Evolutionary conservation across 2,329 filamentous ascomycete species (phyloP).

Genomic region (Sarocladiaceae sp.): DNA sequence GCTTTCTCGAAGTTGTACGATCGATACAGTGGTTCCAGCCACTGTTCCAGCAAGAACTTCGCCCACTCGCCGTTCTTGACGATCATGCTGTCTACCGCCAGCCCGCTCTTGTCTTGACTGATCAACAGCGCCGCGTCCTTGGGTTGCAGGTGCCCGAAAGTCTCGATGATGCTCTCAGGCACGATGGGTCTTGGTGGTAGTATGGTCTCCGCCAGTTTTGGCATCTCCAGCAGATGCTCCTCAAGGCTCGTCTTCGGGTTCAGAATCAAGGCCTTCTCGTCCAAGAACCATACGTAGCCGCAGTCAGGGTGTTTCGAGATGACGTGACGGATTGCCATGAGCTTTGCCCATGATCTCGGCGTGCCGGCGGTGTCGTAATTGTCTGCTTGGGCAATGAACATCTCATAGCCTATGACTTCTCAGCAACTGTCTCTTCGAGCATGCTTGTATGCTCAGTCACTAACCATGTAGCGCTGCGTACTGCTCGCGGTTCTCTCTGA

Average conservation of each 20-base stretch:
- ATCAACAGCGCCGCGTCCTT: slow-evolving; percentile 75
- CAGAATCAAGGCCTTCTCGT: slow-evolving; percentile 83
- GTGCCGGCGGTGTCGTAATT: slow-evolving; percentile 65
- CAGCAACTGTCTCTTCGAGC: slow-evolving; percentile 4
- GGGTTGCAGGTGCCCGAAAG: slow-evolving; percentile 73
- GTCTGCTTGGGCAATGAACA: slow-evolving; percentile 70
- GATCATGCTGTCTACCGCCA: slow-evolving; percentile 72
- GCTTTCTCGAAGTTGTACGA: slow-evolving; percentile 96
- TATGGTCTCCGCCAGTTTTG: slow-evolving; percentile 70
- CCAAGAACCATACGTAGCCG: slow-evolving; percentile 81
- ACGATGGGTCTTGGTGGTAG: slow-evolving; percentile 80
- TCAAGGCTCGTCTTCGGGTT: slow-evolving; percentile 66
- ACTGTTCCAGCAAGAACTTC: slow-evolving; percentile 86
- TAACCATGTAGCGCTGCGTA: slow-evolving; percentile 85
- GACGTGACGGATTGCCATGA: slow-evolving; percentile 84
- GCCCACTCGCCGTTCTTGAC: slow-evolving; percentile 83
- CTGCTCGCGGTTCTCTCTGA: slow-evolving; percentile 74
- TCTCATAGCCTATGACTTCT: slow-evolving; percentile 64
- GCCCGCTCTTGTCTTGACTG: slow-evolving; percentile 75
- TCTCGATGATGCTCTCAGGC: slow-evolving; percentile 94
- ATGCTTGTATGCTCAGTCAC: slow-evolving; percentile 16
- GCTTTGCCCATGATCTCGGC: slow-evolving; percentile 63
- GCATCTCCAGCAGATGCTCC: slow-evolving; percentile 60
- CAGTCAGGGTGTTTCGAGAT: slow-evolving; percentile 72
- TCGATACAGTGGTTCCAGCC: slow-evolving; percentile 92